Conservation (phyloP, 441 rosid genomes). For the Pelargonium cotyledonis region DNA sequence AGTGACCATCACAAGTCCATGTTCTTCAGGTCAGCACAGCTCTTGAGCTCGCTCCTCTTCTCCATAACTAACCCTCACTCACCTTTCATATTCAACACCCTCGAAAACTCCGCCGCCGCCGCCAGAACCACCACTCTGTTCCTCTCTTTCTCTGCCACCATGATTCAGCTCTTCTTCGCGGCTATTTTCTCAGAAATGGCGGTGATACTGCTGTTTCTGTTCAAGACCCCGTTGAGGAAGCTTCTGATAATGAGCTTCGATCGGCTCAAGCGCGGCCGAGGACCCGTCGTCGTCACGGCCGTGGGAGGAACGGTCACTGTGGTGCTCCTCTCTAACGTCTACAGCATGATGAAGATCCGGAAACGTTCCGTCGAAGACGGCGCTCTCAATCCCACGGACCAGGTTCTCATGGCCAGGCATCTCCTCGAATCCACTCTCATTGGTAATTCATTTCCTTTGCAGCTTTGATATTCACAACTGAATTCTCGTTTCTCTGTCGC, state of each 20-base stretch:
- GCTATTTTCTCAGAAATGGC: slow-evolving; percentile 39
- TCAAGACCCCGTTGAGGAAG: slow-evolving; percentile 60
- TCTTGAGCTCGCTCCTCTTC: no score
- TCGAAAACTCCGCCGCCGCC: no score
- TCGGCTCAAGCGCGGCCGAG: slow-evolving; percentile 60
- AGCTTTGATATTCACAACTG: neutral
- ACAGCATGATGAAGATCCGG: slow-evolving; percentile 46
- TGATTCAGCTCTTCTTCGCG: slow-evolving; percentile 49
- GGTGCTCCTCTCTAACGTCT: slow-evolving; percentile 42
- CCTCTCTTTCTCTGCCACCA: slow-evolving; percentile 7
- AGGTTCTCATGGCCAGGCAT: slow-evolving; percentile 50
- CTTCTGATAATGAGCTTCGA: slow-evolving; percentile 46
- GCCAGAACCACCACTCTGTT: no score
- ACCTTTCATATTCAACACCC: no score
- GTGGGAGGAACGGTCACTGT: slow-evolving; percentile 42
- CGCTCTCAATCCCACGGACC: slow-evolving; percentile 49
- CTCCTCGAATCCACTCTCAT: slow-evolving; percentile 61
- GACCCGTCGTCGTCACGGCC: slow-evolving; percentile 55
- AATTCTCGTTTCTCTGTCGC: neutral
- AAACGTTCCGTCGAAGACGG: slow-evolving; percentile 51
- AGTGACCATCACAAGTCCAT: no score
- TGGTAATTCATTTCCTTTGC: slow-evolving; percentile 33
- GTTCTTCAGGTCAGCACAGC: no score
- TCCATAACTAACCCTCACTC: no score
- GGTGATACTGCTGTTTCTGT: slow-evolving; percentile 40